Evolutionary conservation across 371 early-diverging fungal species (phyloP), one percentile per base, ranked within the genome.

Genomic region (Smittium mucronatum): DNA sequence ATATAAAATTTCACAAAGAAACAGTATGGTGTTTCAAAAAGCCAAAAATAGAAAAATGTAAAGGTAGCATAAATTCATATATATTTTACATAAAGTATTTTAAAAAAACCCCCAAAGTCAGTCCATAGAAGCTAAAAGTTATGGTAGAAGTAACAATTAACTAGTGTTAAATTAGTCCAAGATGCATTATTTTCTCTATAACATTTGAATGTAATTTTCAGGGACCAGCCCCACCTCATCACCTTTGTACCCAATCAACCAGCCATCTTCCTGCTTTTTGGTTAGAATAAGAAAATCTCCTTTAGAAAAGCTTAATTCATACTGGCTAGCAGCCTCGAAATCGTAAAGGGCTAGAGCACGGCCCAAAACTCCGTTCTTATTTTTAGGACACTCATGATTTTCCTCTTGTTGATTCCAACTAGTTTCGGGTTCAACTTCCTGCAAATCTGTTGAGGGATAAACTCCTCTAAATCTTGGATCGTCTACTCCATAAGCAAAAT

Each of bases 341-440:
- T 89, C 88, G 72, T 88, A 89, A n/a, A 89, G 72, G 21, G 86
- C 90, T 68, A 82, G 79, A 81, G 87, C 72, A 79, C 78, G 69
- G 76, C 79, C 63, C 81, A 82, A 36, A 70, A 78, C 69, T 73
- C 72, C 68, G 66, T 72, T 33, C 75, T 79, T 29, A 69, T 70
- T 63, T 57, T 68, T 71, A 34, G 73, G 58, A 11, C 58, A 57
- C 36, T 68, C 31, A 63, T 58, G 66, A 70, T 75, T 66, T 65
- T 68, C 66, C 64, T 68, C 75, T 33, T 32, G 29, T 57, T 25
- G 70, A 74, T 70, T 72, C 74, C 36, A 72, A 78, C 47, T 73
- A 1, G 75, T 65, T 57, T 78, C 75, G 29, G 75, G 70, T 30
- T 80, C 78, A 30, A 74, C 75, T 8, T 69, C 69, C 11, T 78